A percentile compares a stretch with the other conserved stretches of the same genome.
Conservation (phyloP, 768 basidiomycete genomes). For the Sistotremastrum niveocremeum region DNA sequence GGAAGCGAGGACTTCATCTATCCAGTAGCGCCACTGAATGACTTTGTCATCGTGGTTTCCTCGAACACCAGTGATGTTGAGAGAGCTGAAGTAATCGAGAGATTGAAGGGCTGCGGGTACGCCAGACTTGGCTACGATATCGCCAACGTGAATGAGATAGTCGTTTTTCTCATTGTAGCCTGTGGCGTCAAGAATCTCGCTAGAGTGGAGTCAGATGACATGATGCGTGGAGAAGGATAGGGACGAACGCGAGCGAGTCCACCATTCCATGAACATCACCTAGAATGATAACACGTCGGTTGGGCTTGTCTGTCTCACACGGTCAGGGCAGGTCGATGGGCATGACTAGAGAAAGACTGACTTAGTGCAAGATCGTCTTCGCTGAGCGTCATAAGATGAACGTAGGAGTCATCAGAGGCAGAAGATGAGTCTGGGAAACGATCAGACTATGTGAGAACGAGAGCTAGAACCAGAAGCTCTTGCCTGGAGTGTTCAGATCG, state of each 20-base stretch:
- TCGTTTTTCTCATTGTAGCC: constrained; percentile 49
- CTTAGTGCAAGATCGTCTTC: constrained; percentile 40
- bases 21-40: constrained; percentile 83
- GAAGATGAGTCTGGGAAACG: too few relatives aligned
- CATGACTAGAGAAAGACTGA: constrained; percentile 13
- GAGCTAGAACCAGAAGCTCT: too few relatives aligned
- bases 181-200: constrained; percentile 48
- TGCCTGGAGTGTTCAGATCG: too few relatives aligned
- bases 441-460: too few relatives aligned
- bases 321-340: background rate
- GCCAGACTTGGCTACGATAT: constrained; percentile 61
- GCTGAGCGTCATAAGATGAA: constrained; percentile 27
- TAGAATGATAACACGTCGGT: constrained; percentile 53
- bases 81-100: constrained; percentile 46
- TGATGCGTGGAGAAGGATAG: background rate
- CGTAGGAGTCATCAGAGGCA: constrained; percentile 17
- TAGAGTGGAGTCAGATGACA: constrained; percentile 14
- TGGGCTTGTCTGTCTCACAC: constrained; percentile 28
- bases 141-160: constrained; percentile 70
- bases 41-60: constrained; percentile 92
- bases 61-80: constrained; percentile 66
- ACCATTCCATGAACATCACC: constrained; percentile 88
- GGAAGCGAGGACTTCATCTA: constrained; percentile 53
- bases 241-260: constrained; percentile 46
- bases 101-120: constrained; percentile 47